A percentile compares a stretch with the other conserved stretches of the same genome.
phyloP scores from a whole-genome alignment of 2,329 filamentous ascomycete genomes.

The Alternaria burnsii region DNA sequence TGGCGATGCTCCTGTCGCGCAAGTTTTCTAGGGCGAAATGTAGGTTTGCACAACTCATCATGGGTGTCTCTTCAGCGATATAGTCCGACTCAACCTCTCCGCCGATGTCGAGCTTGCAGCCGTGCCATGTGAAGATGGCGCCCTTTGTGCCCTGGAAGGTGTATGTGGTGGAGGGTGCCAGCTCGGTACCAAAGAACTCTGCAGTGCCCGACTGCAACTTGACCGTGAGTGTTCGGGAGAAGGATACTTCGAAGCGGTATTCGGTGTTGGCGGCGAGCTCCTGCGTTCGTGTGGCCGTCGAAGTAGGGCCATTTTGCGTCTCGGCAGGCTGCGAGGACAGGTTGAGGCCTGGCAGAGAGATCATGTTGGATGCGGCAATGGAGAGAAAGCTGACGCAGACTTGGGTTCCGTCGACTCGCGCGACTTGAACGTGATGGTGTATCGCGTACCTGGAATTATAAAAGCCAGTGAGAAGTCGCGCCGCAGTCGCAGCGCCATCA shows the following conservation, averaged over 20 bases:
- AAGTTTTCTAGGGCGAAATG: conserved; percentile 85
- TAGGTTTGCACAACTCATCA: conserved; percentile 81
- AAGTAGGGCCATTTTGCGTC: conserved; percentile 30
- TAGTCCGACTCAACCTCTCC: conserved; percentile 75
- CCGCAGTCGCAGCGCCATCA: neutral
- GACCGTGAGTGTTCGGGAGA: conserved; percentile 48
- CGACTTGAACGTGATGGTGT: neutral
- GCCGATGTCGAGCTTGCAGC: conserved; percentile 83
- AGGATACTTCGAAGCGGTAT: conserved; percentile 54
- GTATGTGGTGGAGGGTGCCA: conserved; percentile 82
- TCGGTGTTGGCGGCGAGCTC: conserved; percentile 57
- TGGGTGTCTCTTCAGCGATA: conserved; percentile 79
- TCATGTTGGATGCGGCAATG: conserved; percentile 30
- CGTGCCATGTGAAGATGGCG: conserved; percentile 91
- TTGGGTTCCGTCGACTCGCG: neutral
- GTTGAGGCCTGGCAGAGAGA: conserved; percentile 58
- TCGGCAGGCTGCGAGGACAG: conserved; percentile 47
- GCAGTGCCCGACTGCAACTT: conserved; percentile 82
- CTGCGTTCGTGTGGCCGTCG: conserved; percentile 48
- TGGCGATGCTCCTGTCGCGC: conserved; percentile 66
- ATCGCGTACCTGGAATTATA: neutral
- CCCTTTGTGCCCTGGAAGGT: conserved; percentile 82
- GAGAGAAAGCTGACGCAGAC: neutral
- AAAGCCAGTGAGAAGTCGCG: neutral
- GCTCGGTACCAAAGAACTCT: conserved; percentile 94